Base-by-base conservation (phyloP, 768 basidiomycete genomes). In the Roridomyces roridus region DNA sequence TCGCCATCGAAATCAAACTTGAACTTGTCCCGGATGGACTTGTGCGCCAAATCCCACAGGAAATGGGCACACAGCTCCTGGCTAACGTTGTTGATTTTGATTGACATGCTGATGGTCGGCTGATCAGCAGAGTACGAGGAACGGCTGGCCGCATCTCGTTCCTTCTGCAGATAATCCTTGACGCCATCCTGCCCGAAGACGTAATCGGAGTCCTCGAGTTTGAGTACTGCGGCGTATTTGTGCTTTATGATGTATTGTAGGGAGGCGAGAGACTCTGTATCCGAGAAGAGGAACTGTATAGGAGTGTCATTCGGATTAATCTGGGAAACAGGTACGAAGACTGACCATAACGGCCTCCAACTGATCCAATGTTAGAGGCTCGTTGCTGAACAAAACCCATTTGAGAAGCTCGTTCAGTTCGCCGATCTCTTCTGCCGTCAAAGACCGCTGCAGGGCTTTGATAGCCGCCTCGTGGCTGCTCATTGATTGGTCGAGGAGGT, bases 61-160 rank as follows among this genome's bases (percentile, higher is more conserved):
- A 47, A 47, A 29, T 36, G 7, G 17, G 23, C 46, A 18, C 28
- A 29, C 18, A 47, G 17, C 25, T 47, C 29, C 46, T 36, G 28
- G 46, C 26, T 25, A 9, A 47, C 46, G 29, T 47, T 36, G 34
- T 47, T 47, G 46, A 47, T 47, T 26, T 21, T 47, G 34, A 47
- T 47, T 26, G 28, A 31, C 46, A 72, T 45, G 70, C 70, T 15
- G 45, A 65, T 29, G 66, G 69, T 18, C 15, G 42, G 20, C 18
- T 23, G 42, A 4, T 44, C 42, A 10, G n/a, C 7, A 17, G 42
- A 44, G n/a, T 21, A 5, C 21, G 42, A 44, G n/a, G 39, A 41
- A 11, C 23, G n/a, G 42, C 20, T 11, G 18, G 21, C n/a, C 3
- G 42, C 15, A 24, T 44, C 42, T 44, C 23, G n/a, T 44, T 25